Evolutionary conservation across 257 asterid species (phyloP).

Genomic region (Solanum microdontum): DNA sequence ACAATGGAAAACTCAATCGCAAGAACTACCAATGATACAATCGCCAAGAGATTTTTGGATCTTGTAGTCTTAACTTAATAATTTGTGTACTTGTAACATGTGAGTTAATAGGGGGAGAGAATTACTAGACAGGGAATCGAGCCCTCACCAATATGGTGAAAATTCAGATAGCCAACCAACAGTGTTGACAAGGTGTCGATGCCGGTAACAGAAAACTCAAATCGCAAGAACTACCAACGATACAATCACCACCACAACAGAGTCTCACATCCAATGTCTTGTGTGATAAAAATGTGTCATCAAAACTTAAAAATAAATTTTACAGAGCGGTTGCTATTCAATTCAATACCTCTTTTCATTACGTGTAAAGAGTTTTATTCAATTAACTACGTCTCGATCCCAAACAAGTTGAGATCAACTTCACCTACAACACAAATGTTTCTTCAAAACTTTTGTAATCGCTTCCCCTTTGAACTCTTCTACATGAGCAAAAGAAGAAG

Average conservation of each 20-base stretch:
- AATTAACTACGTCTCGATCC: not conserved
- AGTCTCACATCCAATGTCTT: not conserved
- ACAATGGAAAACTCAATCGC: not conserved
- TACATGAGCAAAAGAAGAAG: not conserved
- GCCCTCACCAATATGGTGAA: not conserved
- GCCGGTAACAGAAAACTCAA: not conserved
- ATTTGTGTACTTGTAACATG: not conserved
- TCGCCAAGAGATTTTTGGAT: not conserved
- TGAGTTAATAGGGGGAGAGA: not conserved
- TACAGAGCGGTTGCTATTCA: not conserved
- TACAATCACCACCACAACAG: not conserved
- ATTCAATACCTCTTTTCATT: not conserved
- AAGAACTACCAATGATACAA: not conserved
- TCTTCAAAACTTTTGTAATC: not conserved
- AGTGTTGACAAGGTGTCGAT: not conserved
- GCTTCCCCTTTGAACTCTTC: not conserved
- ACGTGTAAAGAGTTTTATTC: not conserved
- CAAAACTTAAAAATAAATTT: not conserved
- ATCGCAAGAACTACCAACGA: not conserved
- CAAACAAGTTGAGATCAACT: not conserved
- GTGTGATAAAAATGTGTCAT: not conserved
- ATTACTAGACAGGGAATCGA: no score
- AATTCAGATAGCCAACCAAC: not conserved
- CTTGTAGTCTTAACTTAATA: not conserved
- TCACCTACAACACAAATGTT: not conserved